Conservation (phyloP, 306 rosid species). For the Cicer bijugum region DNA sequence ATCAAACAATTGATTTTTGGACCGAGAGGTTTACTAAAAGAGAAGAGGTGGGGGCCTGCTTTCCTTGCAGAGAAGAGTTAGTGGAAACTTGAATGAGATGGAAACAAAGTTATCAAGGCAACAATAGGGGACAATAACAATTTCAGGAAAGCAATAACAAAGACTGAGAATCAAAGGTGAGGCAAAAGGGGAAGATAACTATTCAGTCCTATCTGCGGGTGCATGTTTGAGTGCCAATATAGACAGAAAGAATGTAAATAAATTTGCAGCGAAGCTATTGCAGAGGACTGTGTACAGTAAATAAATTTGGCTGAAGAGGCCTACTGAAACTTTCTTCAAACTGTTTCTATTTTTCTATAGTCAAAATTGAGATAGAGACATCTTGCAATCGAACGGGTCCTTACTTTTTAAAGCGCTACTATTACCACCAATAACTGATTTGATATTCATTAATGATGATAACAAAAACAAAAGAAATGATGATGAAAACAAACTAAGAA, state of each 20-base stretch:
- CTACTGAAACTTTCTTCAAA: neutral
- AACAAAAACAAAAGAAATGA: slow-evolving; percentile 23
- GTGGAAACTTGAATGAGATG: slow-evolving; percentile 1
- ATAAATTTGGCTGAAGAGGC: neutral
- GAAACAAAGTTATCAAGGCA: slow-evolving; percentile 1
- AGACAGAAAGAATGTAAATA: neutral
- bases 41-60: neutral
- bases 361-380: slow-evolving; percentile 12
- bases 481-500: slow-evolving; percentile 23
- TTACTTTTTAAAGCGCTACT: slow-evolving; percentile 33
- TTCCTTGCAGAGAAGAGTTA: neutral
- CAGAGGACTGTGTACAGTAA: neutral
- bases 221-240: neutral
- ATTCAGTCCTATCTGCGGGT: slow-evolving; percentile 7
- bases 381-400: slow-evolving; percentile 12
- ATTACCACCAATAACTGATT: slow-evolving; percentile 4
- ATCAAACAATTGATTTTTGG: neutral
- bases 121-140: slow-evolving; percentile 5
- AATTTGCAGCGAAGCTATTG: slow-evolving; percentile 7
- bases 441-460: slow-evolving; percentile 14
- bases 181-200: slow-evolving; percentile 2
- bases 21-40: no score
- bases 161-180: slow-evolving; percentile 3
- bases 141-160: slow-evolving; percentile 26
- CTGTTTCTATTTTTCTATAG: slow-evolving; percentile 16